phyloP scores from a whole-genome alignment of 805 yeast species.

The Candida lessepsii region DNA sequence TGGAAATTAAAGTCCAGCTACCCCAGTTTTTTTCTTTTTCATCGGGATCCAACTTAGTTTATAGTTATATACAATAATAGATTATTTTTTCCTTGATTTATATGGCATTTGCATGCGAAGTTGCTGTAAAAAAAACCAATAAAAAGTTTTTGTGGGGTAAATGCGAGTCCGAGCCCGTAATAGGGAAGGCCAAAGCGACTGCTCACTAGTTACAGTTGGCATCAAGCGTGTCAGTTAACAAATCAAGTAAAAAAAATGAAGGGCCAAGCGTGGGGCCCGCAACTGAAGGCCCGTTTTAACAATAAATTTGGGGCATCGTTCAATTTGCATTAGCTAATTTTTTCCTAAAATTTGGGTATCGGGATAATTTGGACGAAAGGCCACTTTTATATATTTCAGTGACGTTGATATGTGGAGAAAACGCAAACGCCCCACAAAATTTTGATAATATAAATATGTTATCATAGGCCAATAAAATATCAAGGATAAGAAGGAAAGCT shows the following conservation, averaged over 20 bases:
- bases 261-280: background rate
- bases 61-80: background rate
- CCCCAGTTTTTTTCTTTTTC: constrained; percentile 3
- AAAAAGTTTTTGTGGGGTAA: constrained; percentile 1
- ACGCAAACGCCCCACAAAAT: constrained; percentile 6
- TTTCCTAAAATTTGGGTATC: background rate
- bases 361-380: background rate
- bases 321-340: background rate
- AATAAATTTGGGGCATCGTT: constrained; percentile 1
- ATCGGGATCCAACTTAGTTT: background rate
- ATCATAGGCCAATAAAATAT: constrained; percentile 18
- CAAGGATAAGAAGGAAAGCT: constrained; percentile 11
- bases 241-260: background rate
- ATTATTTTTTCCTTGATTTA: background rate
- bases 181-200: constrained; percentile 3
- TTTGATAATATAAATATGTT: constrained; percentile 9
- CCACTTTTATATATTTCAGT: background rate
- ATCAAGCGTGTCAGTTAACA: background rate
- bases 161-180: background rate
- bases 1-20: constrained; percentile 1
- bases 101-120: background rate
- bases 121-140: background rate
- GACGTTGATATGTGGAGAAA: constrained; percentile 7
- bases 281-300: constrained; percentile 4
- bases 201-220: too few species aligned